Conservation (phyloP, 2,329 filamentous ascomycete genomes). For the Aspergillus neoniger region DNA sequence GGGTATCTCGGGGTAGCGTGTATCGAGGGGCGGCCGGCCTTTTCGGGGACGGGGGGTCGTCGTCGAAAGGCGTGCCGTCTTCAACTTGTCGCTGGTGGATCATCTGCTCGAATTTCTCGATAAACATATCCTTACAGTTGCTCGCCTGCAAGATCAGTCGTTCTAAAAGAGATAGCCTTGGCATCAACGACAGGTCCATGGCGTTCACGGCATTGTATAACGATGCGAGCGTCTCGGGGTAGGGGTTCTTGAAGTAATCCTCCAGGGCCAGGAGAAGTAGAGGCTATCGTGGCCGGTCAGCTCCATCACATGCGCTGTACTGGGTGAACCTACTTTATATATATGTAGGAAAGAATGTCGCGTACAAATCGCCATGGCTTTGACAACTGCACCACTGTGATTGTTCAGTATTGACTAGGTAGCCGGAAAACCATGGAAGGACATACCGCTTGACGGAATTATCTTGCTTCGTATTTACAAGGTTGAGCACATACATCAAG, state of each 20-base stretch:
- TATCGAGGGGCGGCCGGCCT: slow-evolving; percentile 67
- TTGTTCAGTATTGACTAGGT: slow-evolving; percentile 3
- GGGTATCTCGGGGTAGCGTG: slow-evolving; percentile 84
- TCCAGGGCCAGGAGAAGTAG: slow-evolving; percentile 86
- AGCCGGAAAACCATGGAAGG: not conserved
- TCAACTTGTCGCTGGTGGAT: slow-evolving; percentile 77
- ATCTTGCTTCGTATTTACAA: slow-evolving; percentile 98
- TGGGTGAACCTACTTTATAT: slow-evolving; percentile 70
- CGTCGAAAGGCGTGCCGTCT: slow-evolving; percentile 49
- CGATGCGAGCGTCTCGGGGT: slow-evolving; percentile 81
- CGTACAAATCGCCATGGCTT: slow-evolving; percentile 98
- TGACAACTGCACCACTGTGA: slow-evolving; percentile 82
- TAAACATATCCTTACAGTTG: slow-evolving; percentile 92
- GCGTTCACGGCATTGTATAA: slow-evolving; percentile 91
- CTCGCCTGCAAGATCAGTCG: slow-evolving; percentile 82
- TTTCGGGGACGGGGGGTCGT: slow-evolving; percentile 49
- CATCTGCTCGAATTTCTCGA: slow-evolving; percentile 97
- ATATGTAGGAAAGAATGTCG: slow-evolving; percentile 97
- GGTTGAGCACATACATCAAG: slow-evolving; percentile 92
- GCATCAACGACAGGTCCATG: slow-evolving; percentile 96
- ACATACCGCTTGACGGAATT: slow-evolving; percentile 74
- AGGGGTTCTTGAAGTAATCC: slow-evolving; percentile 93
- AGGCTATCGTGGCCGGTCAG: slow-evolving; percentile 57
- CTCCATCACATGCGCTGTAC: not conserved
- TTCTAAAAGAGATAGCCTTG: slow-evolving; percentile 79